Percentiles rank a stretch among this genome's conserved stretches.
Evolutionary conservation across 2,329 filamentous ascomycete species (phyloP).

Genomic region (Monosporascus sp.): DNA sequence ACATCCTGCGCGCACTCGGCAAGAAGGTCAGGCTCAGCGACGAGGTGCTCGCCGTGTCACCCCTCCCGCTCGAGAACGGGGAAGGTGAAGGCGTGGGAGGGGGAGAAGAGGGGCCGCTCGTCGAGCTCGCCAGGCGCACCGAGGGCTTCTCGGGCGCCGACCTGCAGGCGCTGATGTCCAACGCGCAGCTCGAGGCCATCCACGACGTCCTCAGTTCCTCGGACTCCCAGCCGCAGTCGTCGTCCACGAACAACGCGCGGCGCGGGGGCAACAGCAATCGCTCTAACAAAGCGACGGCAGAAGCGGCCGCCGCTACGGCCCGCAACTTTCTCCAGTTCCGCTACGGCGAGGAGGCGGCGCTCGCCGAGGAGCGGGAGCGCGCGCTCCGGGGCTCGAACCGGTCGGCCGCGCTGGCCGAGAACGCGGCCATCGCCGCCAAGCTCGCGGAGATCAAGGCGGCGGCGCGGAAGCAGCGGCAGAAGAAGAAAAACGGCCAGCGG

Average conservation of each 20-base stretch:
- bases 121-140: slow-evolving; percentile 72
- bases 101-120: slow-evolving; percentile 43
- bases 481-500: slow-evolving; percentile 8
- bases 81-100: not conserved
- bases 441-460: slow-evolving; percentile 72
- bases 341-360: slow-evolving; percentile 60
- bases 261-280: slow-evolving; percentile 32
- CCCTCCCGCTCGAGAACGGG: slow-evolving; percentile 23
- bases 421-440: slow-evolving; percentile 74
- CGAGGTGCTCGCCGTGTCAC: slow-evolving; percentile 45
- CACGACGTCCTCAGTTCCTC: slow-evolving; percentile 79
- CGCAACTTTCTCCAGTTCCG: slow-evolving; percentile 76
- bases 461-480: slow-evolving; percentile 39
- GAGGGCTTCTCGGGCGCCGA: slow-evolving; percentile 93
- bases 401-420: slow-evolving; percentile 61
- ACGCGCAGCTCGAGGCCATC: slow-evolving; percentile 94
- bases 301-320: slow-evolving; percentile 21
- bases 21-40: slow-evolving; percentile 70
- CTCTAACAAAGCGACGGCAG: slow-evolving; percentile 17
- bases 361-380: slow-evolving; percentile 32
- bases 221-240: slow-evolving; percentile 16
- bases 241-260: slow-evolving; percentile 20
- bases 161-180: slow-evolving; percentile 90
- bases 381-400: slow-evolving; percentile 41
- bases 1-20: slow-evolving; percentile 83